phyloP scores from a whole-genome alignment of 768 basidiomycete genomes.

The Tremella fuciformis region DNA sequence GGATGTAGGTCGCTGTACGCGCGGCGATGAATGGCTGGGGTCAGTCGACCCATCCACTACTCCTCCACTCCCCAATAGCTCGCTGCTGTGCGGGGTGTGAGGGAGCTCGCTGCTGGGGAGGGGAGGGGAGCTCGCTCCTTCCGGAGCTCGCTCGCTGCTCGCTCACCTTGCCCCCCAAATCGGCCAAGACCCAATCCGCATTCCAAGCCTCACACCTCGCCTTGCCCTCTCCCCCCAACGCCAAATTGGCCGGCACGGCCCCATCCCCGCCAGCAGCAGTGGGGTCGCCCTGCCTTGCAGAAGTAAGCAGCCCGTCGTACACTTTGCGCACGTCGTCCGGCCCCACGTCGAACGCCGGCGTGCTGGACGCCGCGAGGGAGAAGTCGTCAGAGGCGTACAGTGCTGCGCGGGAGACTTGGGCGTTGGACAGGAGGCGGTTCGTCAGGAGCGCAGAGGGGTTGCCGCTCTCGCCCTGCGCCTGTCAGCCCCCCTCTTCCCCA shows the following conservation, averaged over 20 bases:
- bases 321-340: conserved; percentile 36
- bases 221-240: conserved; percentile 27
- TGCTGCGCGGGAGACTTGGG: conserved; percentile 26
- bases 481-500: too few species aligned
- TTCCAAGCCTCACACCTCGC: conserved; percentile 26
- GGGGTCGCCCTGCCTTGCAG: conserved; percentile 27
- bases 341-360: conserved; percentile 23
- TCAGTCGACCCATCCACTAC: too few species aligned
- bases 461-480: conserved; percentile 23
- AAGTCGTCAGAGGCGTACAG: conserved; percentile 31
- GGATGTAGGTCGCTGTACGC: conserved; percentile 26
- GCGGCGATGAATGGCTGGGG: conserved; percentile 28
- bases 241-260: conserved; percentile 23
- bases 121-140: neutral
- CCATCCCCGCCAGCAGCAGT: conserved; percentile 31
- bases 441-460: conserved; percentile 27
- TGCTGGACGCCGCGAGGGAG: conserved; percentile 23
- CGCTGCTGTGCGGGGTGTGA: too few species aligned
- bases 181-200: conserved; percentile 25
- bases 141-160: neutral
- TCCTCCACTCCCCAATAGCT: too few species aligned
- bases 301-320: conserved; percentile 32
- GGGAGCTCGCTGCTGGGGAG: too few species aligned
- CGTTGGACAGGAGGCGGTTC: conserved; percentile 25
- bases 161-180: conserved; percentile 32